phyloP scores from a whole-genome alignment of 2,329 filamentous ascomycete species.

The Arthroderma sp. region DNA sequence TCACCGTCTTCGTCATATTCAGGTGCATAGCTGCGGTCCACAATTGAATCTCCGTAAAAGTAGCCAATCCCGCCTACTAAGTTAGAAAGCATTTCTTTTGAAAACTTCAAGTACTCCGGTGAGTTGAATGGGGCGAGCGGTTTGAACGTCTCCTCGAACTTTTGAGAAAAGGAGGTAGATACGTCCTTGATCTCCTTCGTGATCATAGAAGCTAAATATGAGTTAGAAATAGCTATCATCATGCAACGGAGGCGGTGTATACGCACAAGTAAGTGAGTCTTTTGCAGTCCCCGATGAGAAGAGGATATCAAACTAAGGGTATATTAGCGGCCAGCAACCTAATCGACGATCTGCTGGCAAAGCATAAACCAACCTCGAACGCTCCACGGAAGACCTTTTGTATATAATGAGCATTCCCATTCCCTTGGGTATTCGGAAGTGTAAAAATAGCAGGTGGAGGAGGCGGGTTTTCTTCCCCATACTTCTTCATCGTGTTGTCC shows the following conservation, averaged over 20 bases:
- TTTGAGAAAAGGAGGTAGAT: constrained; percentile 57
- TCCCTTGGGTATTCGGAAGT: constrained; percentile 47
- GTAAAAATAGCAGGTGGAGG: constrained; percentile 80
- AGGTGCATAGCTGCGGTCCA: constrained; percentile 80
- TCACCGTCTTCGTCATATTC: constrained; percentile 95
- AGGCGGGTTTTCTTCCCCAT: constrained; percentile 55
- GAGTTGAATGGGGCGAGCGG: constrained; percentile 64
- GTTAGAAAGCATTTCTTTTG: constrained; percentile 86
- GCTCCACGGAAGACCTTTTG: constrained; percentile 83
- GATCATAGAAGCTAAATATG: constrained; percentile 46
- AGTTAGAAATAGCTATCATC: not conserved
- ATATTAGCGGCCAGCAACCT: constrained; percentile 3
- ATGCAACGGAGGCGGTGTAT: not conserved
- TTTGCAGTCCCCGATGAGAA: constrained; percentile 67
- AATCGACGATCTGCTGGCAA: not conserved
- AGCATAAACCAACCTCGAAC: constrained; percentile 48
- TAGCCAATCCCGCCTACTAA: constrained; percentile 88
- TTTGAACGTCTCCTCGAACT: constrained; percentile 60
- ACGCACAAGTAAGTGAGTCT: constrained; percentile 40
- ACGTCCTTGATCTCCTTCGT: constrained; percentile 56
- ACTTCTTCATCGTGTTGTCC: constrained; percentile 47
- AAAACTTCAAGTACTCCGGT: constrained; percentile 64
- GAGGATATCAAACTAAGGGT: constrained; percentile 65
- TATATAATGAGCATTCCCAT: constrained; percentile 72
- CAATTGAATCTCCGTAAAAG: constrained; percentile 77